These are phyloP conservation scores for Fistulinella prunicolor DNA, from an alignment of 768 basidiomycete species.

Conservation along the genomic window DNA sequence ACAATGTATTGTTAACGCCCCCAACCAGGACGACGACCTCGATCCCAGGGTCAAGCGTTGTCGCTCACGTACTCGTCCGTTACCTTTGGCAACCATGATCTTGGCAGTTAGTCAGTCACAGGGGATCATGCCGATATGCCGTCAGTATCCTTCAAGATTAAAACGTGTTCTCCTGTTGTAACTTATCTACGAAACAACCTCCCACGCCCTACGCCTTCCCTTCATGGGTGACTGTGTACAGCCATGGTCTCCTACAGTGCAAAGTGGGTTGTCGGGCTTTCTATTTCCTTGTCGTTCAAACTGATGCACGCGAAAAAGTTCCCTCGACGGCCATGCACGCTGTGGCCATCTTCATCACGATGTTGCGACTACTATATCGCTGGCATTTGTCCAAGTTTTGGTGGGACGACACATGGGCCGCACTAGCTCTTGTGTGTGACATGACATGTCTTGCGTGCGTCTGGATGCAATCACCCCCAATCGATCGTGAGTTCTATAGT, in stretches of 20 bases:
- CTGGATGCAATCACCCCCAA: conserved; percentile 4
- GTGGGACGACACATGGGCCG: conserved; percentile 31
- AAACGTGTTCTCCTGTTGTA: not conserved
- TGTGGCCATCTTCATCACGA: conserved; percentile 22
- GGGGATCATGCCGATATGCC: not conserved
- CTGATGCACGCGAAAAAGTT: conserved; percentile 3
- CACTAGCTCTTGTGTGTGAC: conserved; percentile 22
- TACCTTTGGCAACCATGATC: not conserved
- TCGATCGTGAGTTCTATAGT: too few relatives aligned
- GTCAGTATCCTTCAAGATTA: not conserved
- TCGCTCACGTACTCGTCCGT: not conserved
- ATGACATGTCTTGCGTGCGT: conserved; percentile 8
- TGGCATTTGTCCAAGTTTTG: conserved; percentile 21
- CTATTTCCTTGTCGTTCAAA: not conserved
- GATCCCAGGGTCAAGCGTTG: conserved; percentile 1
- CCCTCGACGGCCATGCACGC: conserved; percentile 12
- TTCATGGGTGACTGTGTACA: not conserved
- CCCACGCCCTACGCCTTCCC: not conserved
- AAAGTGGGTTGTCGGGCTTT: conserved; percentile 8
- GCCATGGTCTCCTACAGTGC: conserved; percentile 9
- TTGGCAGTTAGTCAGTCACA: not conserved
- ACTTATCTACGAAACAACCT: not conserved
- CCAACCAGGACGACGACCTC: not conserved
- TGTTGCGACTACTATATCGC: conserved; percentile 23
- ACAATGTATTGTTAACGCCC: not conserved